Evolutionary conservation across 2,329 filamentous ascomycete species (phyloP).

Genomic region (Emergomyces pasteurianus): DNA sequence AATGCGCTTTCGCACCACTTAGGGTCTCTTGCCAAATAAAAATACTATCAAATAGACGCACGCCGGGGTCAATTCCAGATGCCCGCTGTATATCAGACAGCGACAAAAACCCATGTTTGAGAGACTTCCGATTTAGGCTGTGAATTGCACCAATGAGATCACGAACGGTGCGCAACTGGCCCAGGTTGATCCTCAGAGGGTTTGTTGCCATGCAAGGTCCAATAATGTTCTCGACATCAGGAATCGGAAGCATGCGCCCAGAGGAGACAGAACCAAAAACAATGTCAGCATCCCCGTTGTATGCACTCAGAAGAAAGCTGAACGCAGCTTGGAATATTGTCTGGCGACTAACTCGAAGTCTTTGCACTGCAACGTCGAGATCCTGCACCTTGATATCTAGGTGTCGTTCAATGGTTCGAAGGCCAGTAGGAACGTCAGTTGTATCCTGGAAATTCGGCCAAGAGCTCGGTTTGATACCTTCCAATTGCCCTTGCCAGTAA

Average conservation of each 20-base stretch:
- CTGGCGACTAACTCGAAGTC: slow-evolving; percentile 48
- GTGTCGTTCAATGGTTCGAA: slow-evolving; percentile 17
- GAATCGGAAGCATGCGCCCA: slow-evolving; percentile 61
- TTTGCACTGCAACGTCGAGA: slow-evolving; percentile 27
- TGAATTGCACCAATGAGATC: slow-evolving; percentile 57
- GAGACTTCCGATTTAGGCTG: slow-evolving; percentile 49
- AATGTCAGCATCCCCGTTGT: slow-evolving; percentile 55
- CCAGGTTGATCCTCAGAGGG: slow-evolving; percentile 55
- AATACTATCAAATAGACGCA: slow-evolving; percentile 59
- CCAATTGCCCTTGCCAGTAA: slow-evolving; percentile 61
- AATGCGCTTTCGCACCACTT: slow-evolving; percentile 16
- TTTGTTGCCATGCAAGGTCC: slow-evolving; percentile 71
- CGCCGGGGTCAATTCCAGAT: slow-evolving; percentile 41
- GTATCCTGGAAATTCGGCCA: slow-evolving; percentile 48
- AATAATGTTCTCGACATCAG: slow-evolving; percentile 57
- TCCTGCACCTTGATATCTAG: slow-evolving; percentile 25
- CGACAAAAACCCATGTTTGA: slow-evolving; percentile 52
- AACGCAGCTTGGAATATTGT: slow-evolving; percentile 65
- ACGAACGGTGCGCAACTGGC: slow-evolving; percentile 37
- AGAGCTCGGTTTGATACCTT: slow-evolving; percentile 41
- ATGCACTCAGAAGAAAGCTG: slow-evolving; percentile 51
- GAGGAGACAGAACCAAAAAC: slow-evolving; percentile 71
- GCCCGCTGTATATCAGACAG: slow-evolving; percentile 57
- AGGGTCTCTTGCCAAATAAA: slow-evolving; percentile 68
- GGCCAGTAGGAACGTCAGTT: slow-evolving; percentile 16